Conservation (phyloP, 83 land plant genomes). For the Thuja plicata region DNA sequence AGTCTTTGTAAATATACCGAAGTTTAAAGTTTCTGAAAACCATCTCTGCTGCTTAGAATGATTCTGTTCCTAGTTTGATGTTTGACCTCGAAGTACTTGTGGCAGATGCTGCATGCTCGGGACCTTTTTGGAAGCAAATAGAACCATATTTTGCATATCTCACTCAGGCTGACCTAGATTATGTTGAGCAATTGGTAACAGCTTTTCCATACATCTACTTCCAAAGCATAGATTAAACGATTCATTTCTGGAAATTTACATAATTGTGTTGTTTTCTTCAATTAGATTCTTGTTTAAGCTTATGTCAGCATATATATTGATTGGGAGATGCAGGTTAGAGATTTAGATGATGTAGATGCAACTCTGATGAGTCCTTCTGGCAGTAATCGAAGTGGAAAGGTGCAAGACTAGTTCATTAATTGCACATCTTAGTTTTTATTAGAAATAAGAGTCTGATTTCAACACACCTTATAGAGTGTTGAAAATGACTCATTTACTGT, state of each 20-base stretch:
- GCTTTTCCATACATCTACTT: constrained; percentile 8
- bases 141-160: constrained; percentile 66
- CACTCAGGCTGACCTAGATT: constrained; percentile 45
- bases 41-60: background rate
- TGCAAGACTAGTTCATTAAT: background rate
- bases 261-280: background rate
- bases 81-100: constrained; percentile 5
- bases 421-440: background rate
- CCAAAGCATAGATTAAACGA: background rate
- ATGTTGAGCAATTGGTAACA: constrained; percentile 57
- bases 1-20: background rate
- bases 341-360: constrained; percentile 14
- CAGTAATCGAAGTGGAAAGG: constrained; percentile 9
- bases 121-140: constrained; percentile 84
- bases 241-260: background rate
- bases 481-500: background rate
- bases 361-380: background rate
- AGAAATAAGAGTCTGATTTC: background rate
- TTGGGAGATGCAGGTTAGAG: constrained; percentile 5
- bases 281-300: constrained; percentile 8
- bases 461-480: background rate
- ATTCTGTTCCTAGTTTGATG: background rate
- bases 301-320: background rate
- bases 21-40: background rate
- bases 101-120: constrained; percentile 78